Evolutionary conservation across 352 stramenopile species (phyloP).

Genomic region (Globisporangium nodosum): DNA sequence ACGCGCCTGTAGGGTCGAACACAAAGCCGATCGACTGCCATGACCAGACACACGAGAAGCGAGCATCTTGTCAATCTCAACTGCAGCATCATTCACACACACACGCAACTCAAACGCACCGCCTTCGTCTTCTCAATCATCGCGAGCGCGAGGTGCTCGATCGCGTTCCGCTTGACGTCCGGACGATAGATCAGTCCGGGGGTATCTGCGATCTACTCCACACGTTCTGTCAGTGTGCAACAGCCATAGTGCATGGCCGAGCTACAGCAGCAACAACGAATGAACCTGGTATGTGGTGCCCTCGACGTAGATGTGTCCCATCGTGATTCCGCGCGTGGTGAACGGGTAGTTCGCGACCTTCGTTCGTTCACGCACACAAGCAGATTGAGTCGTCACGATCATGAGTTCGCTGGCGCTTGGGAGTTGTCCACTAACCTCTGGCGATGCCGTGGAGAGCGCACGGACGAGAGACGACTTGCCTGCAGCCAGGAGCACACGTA

Average conservation of each 20-base stretch:
- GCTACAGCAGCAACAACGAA: not conserved
- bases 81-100: not conserved
- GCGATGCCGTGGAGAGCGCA: constrained; percentile 74
- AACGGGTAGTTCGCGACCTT: constrained; percentile 87
- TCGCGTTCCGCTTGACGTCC: constrained; percentile 59
- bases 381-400: not conserved
- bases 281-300: constrained; percentile 73
- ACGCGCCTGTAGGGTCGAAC: constrained; percentile 68
- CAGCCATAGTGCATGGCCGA: not conserved
- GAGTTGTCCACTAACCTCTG: constrained; percentile 31
- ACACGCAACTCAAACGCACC: constrained; percentile 17
- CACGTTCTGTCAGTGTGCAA: not conserved
- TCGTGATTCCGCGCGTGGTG: constrained; percentile 82
- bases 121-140: constrained; percentile 76
- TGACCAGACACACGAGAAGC: not conserved
- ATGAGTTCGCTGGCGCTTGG: not conserved
- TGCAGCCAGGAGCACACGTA: constrained; percentile 9
- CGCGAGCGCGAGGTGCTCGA: constrained; percentile 66
- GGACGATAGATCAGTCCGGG: constrained; percentile 62
- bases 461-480: constrained; percentile 82
- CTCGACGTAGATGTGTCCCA: constrained; percentile 84
- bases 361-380: not conserved
- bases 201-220: constrained; percentile 76
- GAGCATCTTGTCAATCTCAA: not conserved
- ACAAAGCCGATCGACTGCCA: constrained; percentile 77